Conservation (phyloP, 2,329 filamentous ascomycete genomes). For the Fusarium zealandicum region DNA sequence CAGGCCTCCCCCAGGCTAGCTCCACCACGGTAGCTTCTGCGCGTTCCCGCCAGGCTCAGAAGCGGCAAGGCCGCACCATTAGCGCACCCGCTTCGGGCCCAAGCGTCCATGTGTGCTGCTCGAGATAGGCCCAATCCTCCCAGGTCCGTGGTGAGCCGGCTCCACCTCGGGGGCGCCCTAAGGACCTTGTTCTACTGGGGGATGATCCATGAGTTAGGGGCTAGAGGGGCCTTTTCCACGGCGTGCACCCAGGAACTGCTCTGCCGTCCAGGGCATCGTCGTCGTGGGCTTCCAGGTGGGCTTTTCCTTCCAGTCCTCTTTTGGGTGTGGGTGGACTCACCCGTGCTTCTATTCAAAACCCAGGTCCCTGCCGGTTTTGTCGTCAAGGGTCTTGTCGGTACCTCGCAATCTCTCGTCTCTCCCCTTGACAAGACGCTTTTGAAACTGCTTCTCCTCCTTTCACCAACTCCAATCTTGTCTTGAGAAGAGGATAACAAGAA, state of each 20-base stretch:
- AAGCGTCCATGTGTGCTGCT: constrained; percentile 25
- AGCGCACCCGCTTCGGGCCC: constrained; percentile 38
- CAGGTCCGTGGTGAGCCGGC: neutral
- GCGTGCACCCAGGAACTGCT: constrained; percentile 3
- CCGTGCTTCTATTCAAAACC: constrained; percentile 21
- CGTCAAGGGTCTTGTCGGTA: neutral
- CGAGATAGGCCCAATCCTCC: constrained; percentile 15
- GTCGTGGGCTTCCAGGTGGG: no score
- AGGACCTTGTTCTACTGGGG: constrained; percentile 14
- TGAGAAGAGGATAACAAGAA: neutral
- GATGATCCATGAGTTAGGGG: constrained; percentile 16
- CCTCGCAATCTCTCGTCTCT: constrained; percentile 1
- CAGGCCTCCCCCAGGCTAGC: neutral
- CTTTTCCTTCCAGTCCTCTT: neutral
- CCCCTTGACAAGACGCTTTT: constrained; percentile 13
- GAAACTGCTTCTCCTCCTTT: constrained; percentile 1
- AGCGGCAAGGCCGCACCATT: constrained; percentile 29
- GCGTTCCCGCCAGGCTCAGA: constrained; percentile 32
- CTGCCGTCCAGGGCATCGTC: neutral
- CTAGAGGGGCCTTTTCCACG: constrained; percentile 1
- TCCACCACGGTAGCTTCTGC: constrained; percentile 2
- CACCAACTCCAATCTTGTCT: constrained; percentile 22
- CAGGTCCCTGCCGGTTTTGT: constrained; percentile 10
- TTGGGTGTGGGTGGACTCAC: no score
- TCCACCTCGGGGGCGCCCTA: neutral